Conservation (phyloP, 2,329 filamentous ascomycete genomes). For the Calonectria hongkongensis region DNA sequence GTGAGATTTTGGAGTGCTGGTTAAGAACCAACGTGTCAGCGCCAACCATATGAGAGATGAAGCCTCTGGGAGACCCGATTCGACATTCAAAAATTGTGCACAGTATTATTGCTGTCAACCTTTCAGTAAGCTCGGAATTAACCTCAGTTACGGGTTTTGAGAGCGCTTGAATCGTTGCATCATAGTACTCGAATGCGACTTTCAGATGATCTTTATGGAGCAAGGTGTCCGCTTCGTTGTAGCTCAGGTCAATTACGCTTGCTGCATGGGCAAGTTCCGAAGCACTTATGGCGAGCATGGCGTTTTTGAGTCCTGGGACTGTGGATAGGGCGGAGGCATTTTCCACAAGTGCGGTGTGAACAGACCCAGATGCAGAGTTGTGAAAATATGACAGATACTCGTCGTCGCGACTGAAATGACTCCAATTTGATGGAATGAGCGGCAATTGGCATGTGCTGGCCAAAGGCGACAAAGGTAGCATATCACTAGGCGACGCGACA, state of each 20-base stretch:
- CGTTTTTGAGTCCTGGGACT: background rate
- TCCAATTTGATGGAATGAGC: background rate
- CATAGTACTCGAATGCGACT: background rate
- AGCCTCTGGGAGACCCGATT: slow-evolving; percentile 9
- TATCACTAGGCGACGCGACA: background rate
- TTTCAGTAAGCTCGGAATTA: background rate
- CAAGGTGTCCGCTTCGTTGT: background rate
- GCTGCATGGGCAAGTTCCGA: background rate
- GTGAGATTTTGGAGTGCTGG: background rate
- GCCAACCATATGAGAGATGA: background rate
- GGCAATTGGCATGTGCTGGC: background rate
- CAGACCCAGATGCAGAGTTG: background rate
- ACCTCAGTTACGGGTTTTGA: background rate
- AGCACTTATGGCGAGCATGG: background rate
- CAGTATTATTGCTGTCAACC: background rate
- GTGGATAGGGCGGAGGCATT: background rate
- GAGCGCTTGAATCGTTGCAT: background rate
- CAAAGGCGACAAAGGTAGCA: background rate
- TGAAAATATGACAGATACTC: background rate
- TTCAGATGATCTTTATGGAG: background rate
- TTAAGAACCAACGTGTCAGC: background rate
- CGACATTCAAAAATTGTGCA: background rate
- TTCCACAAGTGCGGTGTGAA: background rate
- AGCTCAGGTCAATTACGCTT: too few species aligned
- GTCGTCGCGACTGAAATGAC: background rate